Conservation (phyloP, 2,329 filamentous ascomycete genomes). For the Neonectria faginata region DNA sequence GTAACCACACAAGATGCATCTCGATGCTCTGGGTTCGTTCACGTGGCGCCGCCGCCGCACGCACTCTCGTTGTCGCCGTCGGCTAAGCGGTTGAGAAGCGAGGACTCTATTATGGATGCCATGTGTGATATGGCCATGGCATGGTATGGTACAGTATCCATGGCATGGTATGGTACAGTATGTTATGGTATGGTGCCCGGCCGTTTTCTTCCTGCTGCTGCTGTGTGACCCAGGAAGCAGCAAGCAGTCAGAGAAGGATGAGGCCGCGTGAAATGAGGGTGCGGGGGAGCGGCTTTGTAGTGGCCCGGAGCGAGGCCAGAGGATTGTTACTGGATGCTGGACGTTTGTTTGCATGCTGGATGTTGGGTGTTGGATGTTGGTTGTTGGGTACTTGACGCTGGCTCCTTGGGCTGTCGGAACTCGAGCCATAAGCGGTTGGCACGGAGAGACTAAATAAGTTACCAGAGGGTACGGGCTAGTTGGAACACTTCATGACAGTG, state of each 20-base stretch:
- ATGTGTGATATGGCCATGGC: background rate
- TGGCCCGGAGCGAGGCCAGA: constrained; percentile 8
- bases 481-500: constrained; percentile 17
- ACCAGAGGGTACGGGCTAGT: background rate
- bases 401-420: constrained; percentile 4
- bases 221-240: constrained; percentile 12
- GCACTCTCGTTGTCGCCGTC: constrained; percentile 7
- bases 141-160: background rate
- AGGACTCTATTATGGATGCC: background rate
- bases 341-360: constrained; percentile 7
- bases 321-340: constrained; percentile 9
- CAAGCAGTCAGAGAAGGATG: constrained; percentile 5
- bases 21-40: constrained; percentile 33
- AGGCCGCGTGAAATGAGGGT: constrained; percentile 2
- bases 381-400: constrained; percentile 8
- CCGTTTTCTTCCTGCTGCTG: constrained; percentile 1
- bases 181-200: constrained; percentile 6
- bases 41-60: constrained; percentile 22
- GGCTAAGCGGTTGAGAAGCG: constrained; percentile 24
- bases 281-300: background rate
- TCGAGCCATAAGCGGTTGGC: constrained; percentile 8
- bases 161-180: background rate
- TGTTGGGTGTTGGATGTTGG: background rate
- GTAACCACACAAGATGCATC: constrained; percentile 30
- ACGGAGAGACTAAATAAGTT: too few relatives aligned